These are phyloP conservation scores for Zygosaccharomyces lentus DNA, from an alignment of 805 yeast genomes.

Conservation along the genomic window DNA sequence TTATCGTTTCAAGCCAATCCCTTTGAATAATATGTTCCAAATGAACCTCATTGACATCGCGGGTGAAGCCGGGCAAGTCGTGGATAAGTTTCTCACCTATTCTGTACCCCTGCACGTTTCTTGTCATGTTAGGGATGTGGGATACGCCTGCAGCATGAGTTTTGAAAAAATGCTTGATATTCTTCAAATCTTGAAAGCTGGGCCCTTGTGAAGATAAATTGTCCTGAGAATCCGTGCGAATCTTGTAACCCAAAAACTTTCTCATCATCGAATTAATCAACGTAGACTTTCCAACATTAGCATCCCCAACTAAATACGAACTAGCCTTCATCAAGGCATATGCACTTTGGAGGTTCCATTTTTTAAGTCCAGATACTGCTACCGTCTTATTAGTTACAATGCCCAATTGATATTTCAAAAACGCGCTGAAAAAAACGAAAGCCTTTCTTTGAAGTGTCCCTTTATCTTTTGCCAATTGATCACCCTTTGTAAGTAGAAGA, in stretches of 20 bases:
- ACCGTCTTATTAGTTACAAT: conserved; percentile 28
- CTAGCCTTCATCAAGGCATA: conserved; percentile 25
- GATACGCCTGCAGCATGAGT: conserved; percentile 36
- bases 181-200: background rate
- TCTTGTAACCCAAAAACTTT: conserved; percentile 21
- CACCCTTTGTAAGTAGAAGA: conserved; percentile 31
- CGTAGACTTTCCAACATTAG: conserved; percentile 68
- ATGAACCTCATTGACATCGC: conserved; percentile 18
- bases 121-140: conserved; percentile 67
- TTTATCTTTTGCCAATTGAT: conserved; percentile 29
- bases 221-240: conserved; percentile 11
- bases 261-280: conserved; percentile 47
- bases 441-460: conserved; percentile 23
- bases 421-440: conserved; percentile 32
- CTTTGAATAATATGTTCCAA: conserved; percentile 30
- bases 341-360: conserved; percentile 29
- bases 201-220: conserved; percentile 7
- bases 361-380: conserved; percentile 24
- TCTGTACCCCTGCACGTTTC: conserved; percentile 43
- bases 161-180: conserved; percentile 10
- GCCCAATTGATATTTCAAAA: conserved; percentile 30
- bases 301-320: conserved; percentile 57
- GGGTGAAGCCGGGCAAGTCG: conserved; percentile 41
- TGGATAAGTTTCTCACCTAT: conserved; percentile 32
- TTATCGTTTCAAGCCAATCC: conserved; percentile 29